These are phyloP conservation scores for Colletotrichum sp. DNA, from an alignment of 2,329 filamentous ascomycete species.

Conservation along the genomic window DNA sequence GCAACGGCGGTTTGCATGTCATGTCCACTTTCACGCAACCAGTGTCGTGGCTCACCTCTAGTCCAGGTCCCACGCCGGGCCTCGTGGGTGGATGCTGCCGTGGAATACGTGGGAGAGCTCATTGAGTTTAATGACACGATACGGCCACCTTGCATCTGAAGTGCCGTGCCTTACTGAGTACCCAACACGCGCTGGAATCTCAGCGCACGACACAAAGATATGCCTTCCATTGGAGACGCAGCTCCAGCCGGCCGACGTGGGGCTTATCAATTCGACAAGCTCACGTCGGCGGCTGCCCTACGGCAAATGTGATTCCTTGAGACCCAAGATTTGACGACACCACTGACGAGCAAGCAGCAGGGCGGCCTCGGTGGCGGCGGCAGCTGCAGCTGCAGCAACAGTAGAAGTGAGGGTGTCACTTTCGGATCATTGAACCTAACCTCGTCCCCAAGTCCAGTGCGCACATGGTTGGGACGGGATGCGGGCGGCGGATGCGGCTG, in stretches of 20 bases:
- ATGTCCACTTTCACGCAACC: neutral
- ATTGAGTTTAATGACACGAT: neutral
- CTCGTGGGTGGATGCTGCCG: neutral
- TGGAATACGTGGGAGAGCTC: neutral
- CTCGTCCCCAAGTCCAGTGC: neutral
- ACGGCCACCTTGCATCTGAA: neutral
- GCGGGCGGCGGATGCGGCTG: neutral
- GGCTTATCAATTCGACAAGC: neutral
- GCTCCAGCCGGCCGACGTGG: neutral
- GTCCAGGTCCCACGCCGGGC: neutral
- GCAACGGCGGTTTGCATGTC: neutral
- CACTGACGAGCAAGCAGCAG: neutral
- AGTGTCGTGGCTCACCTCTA: neutral
- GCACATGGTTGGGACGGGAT: neutral
- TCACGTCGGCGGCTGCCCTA: neutral
- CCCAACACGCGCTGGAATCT: neutral
- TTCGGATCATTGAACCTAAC: neutral
- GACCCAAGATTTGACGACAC: neutral
- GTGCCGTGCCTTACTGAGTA: neutral
- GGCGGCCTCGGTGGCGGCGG: neutral
- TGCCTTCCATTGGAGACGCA: neutral
- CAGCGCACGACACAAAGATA: neutral
- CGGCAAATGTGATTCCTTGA: neutral
- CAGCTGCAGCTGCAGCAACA: neutral
- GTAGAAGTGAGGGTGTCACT: neutral